Base-by-base conservation (phyloP, 371 early-diverging fungal species). In the Scutellospora calospora region DNA sequence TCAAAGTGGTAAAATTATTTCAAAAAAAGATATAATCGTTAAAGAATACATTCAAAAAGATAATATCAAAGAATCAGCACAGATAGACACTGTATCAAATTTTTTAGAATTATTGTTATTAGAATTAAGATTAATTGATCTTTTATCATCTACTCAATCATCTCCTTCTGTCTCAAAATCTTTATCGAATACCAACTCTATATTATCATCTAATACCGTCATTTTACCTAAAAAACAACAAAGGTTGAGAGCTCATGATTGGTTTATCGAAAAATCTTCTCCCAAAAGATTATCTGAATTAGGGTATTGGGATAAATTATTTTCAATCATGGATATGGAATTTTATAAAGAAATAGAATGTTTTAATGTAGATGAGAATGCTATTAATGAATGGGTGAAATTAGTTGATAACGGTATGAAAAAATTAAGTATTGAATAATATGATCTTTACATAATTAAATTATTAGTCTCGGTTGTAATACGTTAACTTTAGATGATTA, bases 301-400 rank as follows among this genome's bases (percentile, higher is more conserved):
- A 55, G 55, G 55, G 22, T 55, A 55, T 18, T 55, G 55, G 55
- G 55, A 55, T 55, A 55, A 55, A 55, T 20, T 55, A 55, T 55
- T 55, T 55, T 55, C 18, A 5, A 20, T 55, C 11, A 20, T 55
- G 16, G 55, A 55, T 18, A 22, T 55, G 55, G 55, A 38, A 38
- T 38, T 8, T 38, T 5, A 38, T 38, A 38, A 38, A 8, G 38
- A 38, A 38, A 38, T 38, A 1, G 38, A 38, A 38, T 8, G 9
- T 38, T 38, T 8, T 38, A 38, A 38, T 38, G 5, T 9, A 38
- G 9, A 38, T 38, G 38, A 38, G 9, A 9, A 38, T 38, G 2
- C 38, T 0, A 9, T 38, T 38, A 38, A 38, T 38, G 38, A 38
- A 9, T 9, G 2, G 38, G 38, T 38, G 38, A 9, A 38, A 8